A percentile compares a stretch with the other conserved stretches of the same genome.
phyloP scores from a whole-genome alignment of 1,139 yeast species.

The Casaregolazyma lundiana region DNA sequence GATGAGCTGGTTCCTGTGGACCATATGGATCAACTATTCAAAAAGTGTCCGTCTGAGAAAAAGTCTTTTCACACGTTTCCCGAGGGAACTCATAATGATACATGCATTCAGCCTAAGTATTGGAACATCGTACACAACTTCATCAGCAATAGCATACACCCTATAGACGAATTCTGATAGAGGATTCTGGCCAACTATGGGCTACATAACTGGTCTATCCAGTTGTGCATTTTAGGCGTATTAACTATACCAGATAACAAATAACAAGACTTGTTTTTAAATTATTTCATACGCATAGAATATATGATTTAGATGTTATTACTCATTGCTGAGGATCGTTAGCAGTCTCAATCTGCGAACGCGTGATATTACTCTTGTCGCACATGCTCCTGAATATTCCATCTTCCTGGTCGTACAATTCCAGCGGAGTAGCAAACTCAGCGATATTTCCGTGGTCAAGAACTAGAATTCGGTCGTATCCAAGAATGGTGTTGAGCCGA shows the following conservation, averaged over 20 bases:
- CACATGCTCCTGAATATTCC: constrained; percentile 62
- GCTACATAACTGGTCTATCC: too few relatives aligned
- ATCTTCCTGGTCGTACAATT: constrained; percentile 38
- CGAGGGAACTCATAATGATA: constrained; percentile 72
- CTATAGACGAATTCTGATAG: constrained; percentile 21
- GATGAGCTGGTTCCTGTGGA: constrained; percentile 92
- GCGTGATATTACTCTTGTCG: constrained; percentile 46
- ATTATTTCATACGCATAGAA: too few relatives aligned
- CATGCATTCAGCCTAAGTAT: constrained; percentile 65
- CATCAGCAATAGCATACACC: constrained; percentile 40
- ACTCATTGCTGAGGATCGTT: neutral
- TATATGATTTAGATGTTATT: too few relatives aligned
- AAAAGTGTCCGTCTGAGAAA: constrained; percentile 25
- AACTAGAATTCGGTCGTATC: constrained; percentile 63
- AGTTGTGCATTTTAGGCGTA: too few relatives aligned
- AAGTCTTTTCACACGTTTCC: constrained; percentile 47
- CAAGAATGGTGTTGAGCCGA: constrained; percentile 64
- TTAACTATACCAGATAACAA: neutral
- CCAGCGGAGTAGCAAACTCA: constrained; percentile 48
- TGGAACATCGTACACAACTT: constrained; percentile 67
- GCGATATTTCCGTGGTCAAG: constrained; percentile 59
- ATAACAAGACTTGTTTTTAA: neutral
- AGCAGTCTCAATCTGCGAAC: constrained; percentile 29
- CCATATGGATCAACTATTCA: constrained; percentile 67
- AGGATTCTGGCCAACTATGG: too few relatives aligned